Conservation (phyloP, 352 stramenopile genomes). For the Globisporangium paroecandrum region DNA sequence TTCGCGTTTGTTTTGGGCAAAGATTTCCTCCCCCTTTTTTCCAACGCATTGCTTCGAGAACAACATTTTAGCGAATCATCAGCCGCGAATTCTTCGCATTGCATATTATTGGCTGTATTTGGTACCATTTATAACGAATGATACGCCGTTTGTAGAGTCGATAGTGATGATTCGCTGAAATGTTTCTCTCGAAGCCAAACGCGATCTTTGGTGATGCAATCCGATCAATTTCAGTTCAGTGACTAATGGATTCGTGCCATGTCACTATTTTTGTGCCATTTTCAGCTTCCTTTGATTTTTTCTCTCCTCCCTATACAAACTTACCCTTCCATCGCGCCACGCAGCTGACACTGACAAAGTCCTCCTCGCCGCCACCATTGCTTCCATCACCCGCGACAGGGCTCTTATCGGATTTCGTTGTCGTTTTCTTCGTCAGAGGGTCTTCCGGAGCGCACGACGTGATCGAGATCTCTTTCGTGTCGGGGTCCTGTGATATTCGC, state of each 20-base stretch:
- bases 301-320: constrained; percentile 39
- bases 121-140: not conserved
- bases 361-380: constrained; percentile 9
- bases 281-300: not conserved
- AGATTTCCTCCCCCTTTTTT: constrained; percentile 14
- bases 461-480: constrained; percentile 62
- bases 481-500: constrained; percentile 49
- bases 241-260: not conserved
- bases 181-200: constrained; percentile 1
- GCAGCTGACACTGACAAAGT: constrained; percentile 47
- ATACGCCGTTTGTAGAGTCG: not conserved
- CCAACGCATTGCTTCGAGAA: not conserved
- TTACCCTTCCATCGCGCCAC: constrained; percentile 64
- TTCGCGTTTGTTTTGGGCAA: constrained; percentile 13
- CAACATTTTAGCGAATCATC: not conserved
- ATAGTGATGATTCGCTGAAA: not conserved
- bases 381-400: constrained; percentile 4
- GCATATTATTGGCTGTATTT: not conserved
- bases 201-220: constrained; percentile 17
- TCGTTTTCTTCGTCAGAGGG: not conserved
- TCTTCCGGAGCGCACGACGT: constrained; percentile 41
- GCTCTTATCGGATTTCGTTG: not conserved
- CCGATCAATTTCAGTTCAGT: not conserved
- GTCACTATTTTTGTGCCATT: constrained; percentile 2
- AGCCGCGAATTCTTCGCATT: not conserved